Conservation (phyloP, 306 rosid species). For the Astragalus membranaceus region DNA sequence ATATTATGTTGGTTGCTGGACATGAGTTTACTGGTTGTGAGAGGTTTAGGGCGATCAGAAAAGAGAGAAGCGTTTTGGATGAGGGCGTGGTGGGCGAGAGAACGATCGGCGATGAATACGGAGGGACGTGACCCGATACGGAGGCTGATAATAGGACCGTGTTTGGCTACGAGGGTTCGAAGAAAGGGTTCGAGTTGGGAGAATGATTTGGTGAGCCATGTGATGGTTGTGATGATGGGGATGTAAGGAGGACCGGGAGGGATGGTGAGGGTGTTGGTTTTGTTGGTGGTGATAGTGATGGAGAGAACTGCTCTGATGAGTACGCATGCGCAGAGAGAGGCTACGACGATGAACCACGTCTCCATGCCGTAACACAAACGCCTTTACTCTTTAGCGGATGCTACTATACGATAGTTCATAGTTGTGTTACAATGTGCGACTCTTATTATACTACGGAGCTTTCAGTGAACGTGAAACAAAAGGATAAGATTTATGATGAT, state of each 20-base stretch:
- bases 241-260: constrained; percentile 23
- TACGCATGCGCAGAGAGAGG: not conserved
- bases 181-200: not conserved
- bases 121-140: constrained; percentile 1
- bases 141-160: constrained; percentile 36
- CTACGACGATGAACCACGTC: not conserved
- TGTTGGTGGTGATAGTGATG: not conserved
- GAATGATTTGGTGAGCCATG: constrained; percentile 3
- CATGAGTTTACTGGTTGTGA: not conserved
- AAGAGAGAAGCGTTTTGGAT: constrained; percentile 24
- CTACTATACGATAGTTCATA: too few relatives aligned
- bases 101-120: constrained; percentile 27
- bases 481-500: not conserved
- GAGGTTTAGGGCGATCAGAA: constrained; percentile 29
- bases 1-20: constrained; percentile 18
- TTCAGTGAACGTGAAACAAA: too few relatives aligned
- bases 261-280: not conserved
- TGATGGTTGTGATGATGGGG: constrained; percentile 18
- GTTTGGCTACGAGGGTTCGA: constrained; percentile 12
- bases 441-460: too few relatives aligned
- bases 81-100: constrained; percentile 33
- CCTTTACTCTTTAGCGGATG: not conserved
- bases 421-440: not conserved
- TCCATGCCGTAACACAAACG: not conserved
- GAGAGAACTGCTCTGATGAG: not conserved